Evolutionary conservation across 1,284 basidiomycete genomes (phyloP).

Genomic region (Fomitiporia mediterranea): DNA sequence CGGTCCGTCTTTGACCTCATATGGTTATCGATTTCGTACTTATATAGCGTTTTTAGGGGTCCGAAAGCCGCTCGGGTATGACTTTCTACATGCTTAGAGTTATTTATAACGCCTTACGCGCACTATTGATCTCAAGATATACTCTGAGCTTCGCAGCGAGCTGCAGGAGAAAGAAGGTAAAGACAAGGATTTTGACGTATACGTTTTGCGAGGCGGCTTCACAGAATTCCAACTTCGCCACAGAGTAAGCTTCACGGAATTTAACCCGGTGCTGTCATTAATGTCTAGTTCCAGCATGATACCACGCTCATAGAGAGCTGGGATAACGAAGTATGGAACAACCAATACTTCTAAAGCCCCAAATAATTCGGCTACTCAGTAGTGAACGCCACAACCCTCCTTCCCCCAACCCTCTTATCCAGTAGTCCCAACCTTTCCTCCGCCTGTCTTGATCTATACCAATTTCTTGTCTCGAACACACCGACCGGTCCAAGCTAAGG

Average conservation of each 20-base stretch:
- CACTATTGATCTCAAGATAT: too few species aligned
- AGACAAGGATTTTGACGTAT: constrained; percentile 48
- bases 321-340: constrained; percentile 55
- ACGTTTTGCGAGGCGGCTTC: constrained; percentile 68
- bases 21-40: background rate
- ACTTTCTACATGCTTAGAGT: constrained; percentile 14
- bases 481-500: background rate
- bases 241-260: constrained; percentile 40
- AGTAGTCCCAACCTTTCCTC: background rate
- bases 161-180: constrained; percentile 36
- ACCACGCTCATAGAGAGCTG: constrained; percentile 69
- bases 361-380: background rate
- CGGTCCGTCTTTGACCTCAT: constrained; percentile 42
- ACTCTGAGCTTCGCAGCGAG: constrained; percentile 50
- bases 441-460: background rate
- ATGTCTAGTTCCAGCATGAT: constrained; percentile 45
- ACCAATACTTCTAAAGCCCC: constrained; percentile 8
- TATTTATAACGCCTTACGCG: too few species aligned
- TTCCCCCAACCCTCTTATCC: background rate
- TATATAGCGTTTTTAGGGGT: constrained; percentile 42
- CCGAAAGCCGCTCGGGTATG: constrained; percentile 69
- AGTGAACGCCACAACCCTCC: background rate
- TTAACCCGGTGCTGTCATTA: background rate
- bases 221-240: constrained; percentile 61
- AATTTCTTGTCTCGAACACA: background rate